Evolutionary conservation across 768 basidiomycete species (phyloP).

Genomic region (Coprinellus micaceus): DNA sequence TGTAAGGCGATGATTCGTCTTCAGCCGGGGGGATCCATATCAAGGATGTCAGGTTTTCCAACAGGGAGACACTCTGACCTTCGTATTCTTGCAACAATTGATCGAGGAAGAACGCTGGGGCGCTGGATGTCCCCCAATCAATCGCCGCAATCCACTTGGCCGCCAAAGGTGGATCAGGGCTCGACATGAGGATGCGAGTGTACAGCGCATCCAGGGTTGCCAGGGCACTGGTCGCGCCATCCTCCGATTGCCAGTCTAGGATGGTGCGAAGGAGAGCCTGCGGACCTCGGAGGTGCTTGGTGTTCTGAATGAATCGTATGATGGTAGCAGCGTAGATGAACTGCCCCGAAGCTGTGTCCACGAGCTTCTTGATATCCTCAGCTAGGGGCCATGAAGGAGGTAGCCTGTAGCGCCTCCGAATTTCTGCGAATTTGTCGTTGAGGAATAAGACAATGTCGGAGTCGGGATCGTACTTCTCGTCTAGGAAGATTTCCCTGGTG

Average conservation of each 20-base stretch:
- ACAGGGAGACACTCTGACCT: neutral
- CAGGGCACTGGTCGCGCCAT: neutral
- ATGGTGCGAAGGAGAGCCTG: slow-evolving; percentile 5
- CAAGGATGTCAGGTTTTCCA: neutral
- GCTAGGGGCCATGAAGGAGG: neutral
- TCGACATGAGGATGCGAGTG: neutral
- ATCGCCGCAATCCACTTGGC: neutral
- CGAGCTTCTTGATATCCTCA: neutral
- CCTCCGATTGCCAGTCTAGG: neutral
- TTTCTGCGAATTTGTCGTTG: neutral
- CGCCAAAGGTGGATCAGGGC: neutral
- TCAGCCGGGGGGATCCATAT: neutral
- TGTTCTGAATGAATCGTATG: slow-evolving; percentile 6
- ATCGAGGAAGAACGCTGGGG: neutral
- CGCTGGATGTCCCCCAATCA: neutral
- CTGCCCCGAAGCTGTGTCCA: slow-evolving; percentile 9
- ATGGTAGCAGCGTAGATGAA: slow-evolving; percentile 15
- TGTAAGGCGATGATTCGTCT: neutral
- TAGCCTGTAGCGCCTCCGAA: slow-evolving; percentile 1
- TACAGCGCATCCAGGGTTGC: neutral
- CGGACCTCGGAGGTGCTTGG: slow-evolving; percentile 5
- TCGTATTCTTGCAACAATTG: neutral
- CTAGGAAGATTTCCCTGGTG: neutral
- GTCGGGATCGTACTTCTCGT: neutral
- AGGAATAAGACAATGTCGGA: slow-evolving; percentile 1